Evolutionary conservation across 495 filamentous ascomycete species (phyloP).

Genomic region (Xylaria bambusicola): DNA sequence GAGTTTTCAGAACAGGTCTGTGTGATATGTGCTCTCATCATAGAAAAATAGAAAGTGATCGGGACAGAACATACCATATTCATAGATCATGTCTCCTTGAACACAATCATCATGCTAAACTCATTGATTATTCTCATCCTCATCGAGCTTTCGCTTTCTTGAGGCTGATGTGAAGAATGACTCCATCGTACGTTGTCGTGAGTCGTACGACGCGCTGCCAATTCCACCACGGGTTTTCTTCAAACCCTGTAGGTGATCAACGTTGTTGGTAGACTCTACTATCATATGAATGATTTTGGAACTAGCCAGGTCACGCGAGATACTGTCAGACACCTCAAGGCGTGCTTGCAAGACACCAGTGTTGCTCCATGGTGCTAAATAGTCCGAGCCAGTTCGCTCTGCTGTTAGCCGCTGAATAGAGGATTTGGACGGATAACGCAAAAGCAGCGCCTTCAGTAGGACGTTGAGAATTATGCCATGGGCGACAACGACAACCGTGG

Average conservation of each 20-base stretch:
- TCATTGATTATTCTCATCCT: too few species aligned
- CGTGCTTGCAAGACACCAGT: conserved; percentile 39
- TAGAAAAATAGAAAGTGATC: conserved; percentile 33
- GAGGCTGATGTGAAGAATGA: conserved; percentile 63
- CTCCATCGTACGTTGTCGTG: conserved; percentile 69
- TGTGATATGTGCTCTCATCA: conserved; percentile 71
- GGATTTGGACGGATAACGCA: conserved; percentile 46
- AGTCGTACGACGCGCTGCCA: conserved; percentile 72
- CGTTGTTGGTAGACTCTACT: conserved; percentile 47
- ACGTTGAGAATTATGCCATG: conserved; percentile 77
- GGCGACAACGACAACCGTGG: conserved; percentile 65
- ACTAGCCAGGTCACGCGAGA: not conserved
- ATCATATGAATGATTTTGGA: conserved; percentile 7
- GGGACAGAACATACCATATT: conserved; percentile 34
- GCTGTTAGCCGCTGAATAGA: conserved; percentile 29
- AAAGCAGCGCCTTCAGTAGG: conserved; percentile 64
- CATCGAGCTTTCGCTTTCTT: conserved; percentile 27
- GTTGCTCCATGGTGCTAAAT: conserved; percentile 43
- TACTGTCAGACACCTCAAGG: conserved; percentile 12
- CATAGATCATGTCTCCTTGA: too few species aligned
- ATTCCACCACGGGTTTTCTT: conserved; percentile 78
- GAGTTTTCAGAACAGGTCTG: conserved; percentile 77
- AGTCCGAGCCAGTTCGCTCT: conserved; percentile 27
- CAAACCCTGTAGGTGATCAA: conserved; percentile 67
- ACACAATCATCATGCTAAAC: too few species aligned